phyloP scores from a whole-genome alignment of 192 early-diverging fungal species.

The Dispira parvispora region DNA sequence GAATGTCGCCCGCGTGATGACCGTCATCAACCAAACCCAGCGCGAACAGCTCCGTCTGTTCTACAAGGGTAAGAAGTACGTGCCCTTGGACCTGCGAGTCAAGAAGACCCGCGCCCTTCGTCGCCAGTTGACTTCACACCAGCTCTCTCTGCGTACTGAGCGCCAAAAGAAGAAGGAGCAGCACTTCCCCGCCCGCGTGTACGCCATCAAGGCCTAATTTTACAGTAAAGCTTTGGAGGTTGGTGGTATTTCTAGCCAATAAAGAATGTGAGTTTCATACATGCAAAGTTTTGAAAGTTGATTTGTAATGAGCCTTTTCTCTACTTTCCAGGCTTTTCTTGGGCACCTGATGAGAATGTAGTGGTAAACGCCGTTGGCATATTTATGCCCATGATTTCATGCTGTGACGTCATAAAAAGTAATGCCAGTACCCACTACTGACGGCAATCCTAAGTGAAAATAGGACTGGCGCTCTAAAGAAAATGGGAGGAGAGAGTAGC shows the following conservation, averaged over 20 bases:
- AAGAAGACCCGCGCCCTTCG: conserved; percentile 99
- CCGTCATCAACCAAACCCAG: conserved; percentile 87
- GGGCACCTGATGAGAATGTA: too few species aligned
- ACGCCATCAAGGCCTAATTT: conserved; percentile 67
- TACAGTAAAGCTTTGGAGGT: background rate
- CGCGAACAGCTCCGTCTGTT: conserved; percentile 73
- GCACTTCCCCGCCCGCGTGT: conserved; percentile 89
- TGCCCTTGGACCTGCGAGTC: conserved; percentile 87
- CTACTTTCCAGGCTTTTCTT: too few species aligned
- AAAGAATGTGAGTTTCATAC: background rate
- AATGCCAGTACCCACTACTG: too few species aligned
- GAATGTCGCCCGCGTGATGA: conserved; percentile 86
- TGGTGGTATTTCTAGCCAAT: background rate
- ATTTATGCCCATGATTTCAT: too few species aligned
- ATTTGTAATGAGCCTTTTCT: too few species aligned
- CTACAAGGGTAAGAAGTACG: conserved; percentile 92
- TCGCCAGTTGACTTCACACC: conserved; percentile 73
- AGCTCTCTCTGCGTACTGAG: conserved; percentile 67
- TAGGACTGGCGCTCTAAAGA: too few species aligned
- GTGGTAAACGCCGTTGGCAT: too few species aligned
- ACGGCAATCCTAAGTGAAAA: too few species aligned
- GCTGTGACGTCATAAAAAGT: too few species aligned
- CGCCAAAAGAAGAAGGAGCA: conserved; percentile 76
- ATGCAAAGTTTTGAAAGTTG: too few species aligned
- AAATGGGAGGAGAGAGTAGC: too few species aligned